These are phyloP conservation scores for Stagonosporopsis tanaceti DNA, from an alignment of 2,329 filamentous ascomycete species.

Conservation along the genomic window DNA sequence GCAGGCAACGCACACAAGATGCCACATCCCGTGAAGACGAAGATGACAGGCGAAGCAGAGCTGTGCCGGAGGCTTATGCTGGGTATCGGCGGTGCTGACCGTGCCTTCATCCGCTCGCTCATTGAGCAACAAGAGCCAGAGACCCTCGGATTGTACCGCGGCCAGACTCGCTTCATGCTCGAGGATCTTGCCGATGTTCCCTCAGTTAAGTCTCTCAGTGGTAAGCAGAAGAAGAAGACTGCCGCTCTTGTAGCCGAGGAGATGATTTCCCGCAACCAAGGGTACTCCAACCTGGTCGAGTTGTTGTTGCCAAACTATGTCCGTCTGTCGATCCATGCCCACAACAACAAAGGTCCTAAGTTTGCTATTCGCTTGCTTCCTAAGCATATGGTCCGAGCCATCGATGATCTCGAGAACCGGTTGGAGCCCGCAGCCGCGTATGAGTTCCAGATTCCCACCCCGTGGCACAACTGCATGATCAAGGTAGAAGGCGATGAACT, in stretches of 20 bases:
- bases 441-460: constrained; percentile 51
- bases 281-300: constrained; percentile 59
- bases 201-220: constrained; percentile 35
- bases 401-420: constrained; percentile 43
- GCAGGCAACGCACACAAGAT: constrained; percentile 31
- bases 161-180: constrained; percentile 50
- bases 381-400: constrained; percentile 40
- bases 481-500: constrained; percentile 42
- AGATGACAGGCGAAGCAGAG: constrained; percentile 39
- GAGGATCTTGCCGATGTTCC: constrained; percentile 44
- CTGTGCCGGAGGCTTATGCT: constrained; percentile 43
- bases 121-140: constrained; percentile 41
- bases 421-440: constrained; percentile 36
- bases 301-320: constrained; percentile 56
- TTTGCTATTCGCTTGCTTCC: constrained; percentile 54
- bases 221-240: constrained; percentile 48
- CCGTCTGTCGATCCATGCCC: constrained; percentile 59
- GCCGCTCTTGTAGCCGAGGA: constrained; percentile 46
- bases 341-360: constrained; percentile 54
- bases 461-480: constrained; percentile 56
- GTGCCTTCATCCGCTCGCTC: constrained; percentile 34
- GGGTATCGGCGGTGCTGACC: constrained; percentile 35
- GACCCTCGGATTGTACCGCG: constrained; percentile 45
- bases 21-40: constrained; percentile 41
- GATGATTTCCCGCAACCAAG: constrained; percentile 56